Evolutionary conservation across 2,329 filamentous ascomycete species (phyloP), one percentile per base, ranked within the genome.

Genomic region (Hymenoscyphus scutula): DNA sequence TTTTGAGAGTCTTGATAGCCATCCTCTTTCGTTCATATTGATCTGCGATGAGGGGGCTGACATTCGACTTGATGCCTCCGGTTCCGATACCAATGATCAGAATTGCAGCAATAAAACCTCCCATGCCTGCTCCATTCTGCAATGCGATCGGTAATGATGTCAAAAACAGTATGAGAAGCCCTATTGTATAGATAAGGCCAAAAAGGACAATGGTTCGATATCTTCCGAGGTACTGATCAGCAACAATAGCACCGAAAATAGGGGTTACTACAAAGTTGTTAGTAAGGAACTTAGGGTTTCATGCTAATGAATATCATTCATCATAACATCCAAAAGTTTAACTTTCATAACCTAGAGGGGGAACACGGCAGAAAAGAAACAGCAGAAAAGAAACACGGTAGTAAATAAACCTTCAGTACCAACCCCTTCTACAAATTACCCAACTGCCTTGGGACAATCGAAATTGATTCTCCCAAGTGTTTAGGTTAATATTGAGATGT

Each of bases 31-130:
- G 66, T 23, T 69, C 66, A 64, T 80, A 79, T 69, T 88, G 84
- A 65, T 88, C 85, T 7, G 84, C 84, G 60, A 88, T 82, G 27
- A 88, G 75, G 7, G 85, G 84, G 0, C 83, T 81, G 45, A 90
- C 86, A 66, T 89, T 90, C 19, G 85, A 82, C 76, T 90, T 91
- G 79, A 90, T 80, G 5, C 78, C 78, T 61, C 79, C 79, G 15
- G 77, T 79, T 62, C 77, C 79, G 59, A 80, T 72, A 11, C 79
- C 78, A 27, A 81, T 77, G 53, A 77, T 73, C 8, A 81, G 73
- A 41, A 81, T 80, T 63, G 81, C 80, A 1, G 81, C 74, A 56
- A 85, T 79, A 68, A 84, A 81, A 1, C 81, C 80, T 6, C 78
- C 80, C 48, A 84, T 76, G 10, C 81, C 75, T 32, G 75, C 77